Base-by-base conservation (phyloP, 768 basidiomycete genomes). In the Arthromyces matolae region DNA sequence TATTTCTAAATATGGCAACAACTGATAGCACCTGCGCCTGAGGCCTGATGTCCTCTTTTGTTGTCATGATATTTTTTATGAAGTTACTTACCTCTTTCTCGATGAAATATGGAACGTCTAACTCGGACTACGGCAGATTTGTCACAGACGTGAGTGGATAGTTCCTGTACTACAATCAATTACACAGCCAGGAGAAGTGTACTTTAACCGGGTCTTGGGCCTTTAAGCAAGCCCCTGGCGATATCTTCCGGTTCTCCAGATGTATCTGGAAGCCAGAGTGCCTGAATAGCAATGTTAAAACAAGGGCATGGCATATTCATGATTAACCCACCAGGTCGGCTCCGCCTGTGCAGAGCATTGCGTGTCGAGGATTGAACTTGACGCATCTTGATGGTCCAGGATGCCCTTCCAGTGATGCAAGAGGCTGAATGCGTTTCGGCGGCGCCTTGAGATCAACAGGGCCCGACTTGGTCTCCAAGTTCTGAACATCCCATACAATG, bases 301-400 rank as follows among this genome's bases (percentile, higher is more conserved):
- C 9, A 16, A 39, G 46, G 4, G 39, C 47, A 25, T 5, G 5
- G 18, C 20, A 42, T 25, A n/a, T 37, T 47, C 37, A 40, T 20
- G 53, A 32, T 53, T 43, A 14, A 65, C 77, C 54, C 55, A 93
- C 94, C 71, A 96, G 62, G 61, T 94, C 91, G 50, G 80, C 73
- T 14, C 92, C 91, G 22, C 89, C 91, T 9, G 81, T 81, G 49
- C 80, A 83, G 75, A 97, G 76, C 92, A 97, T 95, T 24, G 86
- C 85, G 50, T 79, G 76, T 48, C 89, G 80, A 7, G 94, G 93
- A 63, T 96, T 98, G 64, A 94, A 95, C 58, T 75, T 81, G 2
- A 96, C 89, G 49, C 90, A 93, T 61, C 96, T 73, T 19, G 84
- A 79, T 24, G 90, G 86, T 4, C 89, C 89, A 1, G 84, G 81